These are phyloP conservation scores for Thelonectria discophora DNA, from an alignment of 2,329 filamentous ascomycete species.

Conservation along the genomic window DNA sequence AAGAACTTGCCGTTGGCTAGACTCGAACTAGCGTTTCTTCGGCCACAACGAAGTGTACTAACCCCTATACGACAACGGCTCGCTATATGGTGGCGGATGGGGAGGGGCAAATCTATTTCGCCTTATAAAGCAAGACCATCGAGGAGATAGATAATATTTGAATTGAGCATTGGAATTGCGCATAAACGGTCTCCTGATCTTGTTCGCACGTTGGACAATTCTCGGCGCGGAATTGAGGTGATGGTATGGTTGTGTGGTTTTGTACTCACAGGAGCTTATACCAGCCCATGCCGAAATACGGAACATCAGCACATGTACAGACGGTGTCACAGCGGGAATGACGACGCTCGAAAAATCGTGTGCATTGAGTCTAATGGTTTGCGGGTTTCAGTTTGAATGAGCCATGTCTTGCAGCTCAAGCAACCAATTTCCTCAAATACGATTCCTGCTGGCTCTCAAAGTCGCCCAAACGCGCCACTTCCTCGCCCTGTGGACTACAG, in stretches of 20 bases:
- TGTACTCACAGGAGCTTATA: too few relatives aligned
- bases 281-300: too few relatives aligned
- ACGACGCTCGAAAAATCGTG: background rate
- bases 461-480: conserved; percentile 40
- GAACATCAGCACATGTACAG: too few relatives aligned
- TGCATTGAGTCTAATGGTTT: background rate
- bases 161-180: too few relatives aligned
- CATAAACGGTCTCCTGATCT: too few relatives aligned
- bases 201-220: too few relatives aligned
- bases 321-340: too few relatives aligned
- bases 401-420: background rate
- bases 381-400: background rate
- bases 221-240: too few relatives aligned
- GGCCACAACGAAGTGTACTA: conserved; percentile 27
- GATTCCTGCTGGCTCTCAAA: conserved; percentile 42
- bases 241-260: too few relatives aligned
- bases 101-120: background rate
- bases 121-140: too few relatives aligned
- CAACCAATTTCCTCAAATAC: conserved; percentile 35
- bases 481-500: conserved; percentile 31
- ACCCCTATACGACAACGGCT: conserved; percentile 20
- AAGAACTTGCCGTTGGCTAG: conserved; percentile 12
- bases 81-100: background rate
- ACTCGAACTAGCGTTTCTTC: conserved; percentile 25
- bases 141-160: too few relatives aligned